These are phyloP conservation scores for Hymenoscyphus albidus DNA, from an alignment of 2,329 filamentous ascomycete species.

Conservation along the genomic window DNA sequence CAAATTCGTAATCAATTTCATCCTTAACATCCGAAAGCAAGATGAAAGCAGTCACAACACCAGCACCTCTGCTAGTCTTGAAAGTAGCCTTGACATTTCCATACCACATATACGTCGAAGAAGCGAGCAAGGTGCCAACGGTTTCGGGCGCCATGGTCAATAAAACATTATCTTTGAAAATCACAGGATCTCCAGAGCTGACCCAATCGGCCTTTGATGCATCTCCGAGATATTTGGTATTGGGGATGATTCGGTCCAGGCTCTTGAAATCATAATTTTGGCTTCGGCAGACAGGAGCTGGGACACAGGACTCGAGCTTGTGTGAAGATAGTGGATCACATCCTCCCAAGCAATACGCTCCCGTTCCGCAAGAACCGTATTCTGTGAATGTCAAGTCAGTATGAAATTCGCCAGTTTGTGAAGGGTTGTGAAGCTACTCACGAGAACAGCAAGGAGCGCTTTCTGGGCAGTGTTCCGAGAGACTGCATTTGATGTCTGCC, in stretches of 20 bases:
- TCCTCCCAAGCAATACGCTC: constrained; percentile 92
- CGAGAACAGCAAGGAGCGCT: constrained; percentile 75
- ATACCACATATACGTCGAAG: constrained; percentile 92
- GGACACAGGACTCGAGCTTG: constrained; percentile 78
- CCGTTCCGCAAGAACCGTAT: constrained; percentile 88
- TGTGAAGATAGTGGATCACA: constrained; percentile 87
- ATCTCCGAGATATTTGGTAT: constrained; percentile 84
- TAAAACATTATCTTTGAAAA: constrained; percentile 66
- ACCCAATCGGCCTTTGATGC: constrained; percentile 81
- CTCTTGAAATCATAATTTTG: constrained; percentile 69
- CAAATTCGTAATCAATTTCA: constrained; percentile 95
- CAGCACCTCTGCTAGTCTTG: constrained; percentile 77
- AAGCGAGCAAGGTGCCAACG: constrained; percentile 81
- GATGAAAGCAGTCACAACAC: constrained; percentile 97
- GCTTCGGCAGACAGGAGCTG: constrained; percentile 76
- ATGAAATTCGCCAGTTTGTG: constrained; percentile 1
- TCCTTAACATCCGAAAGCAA: constrained; percentile 94
- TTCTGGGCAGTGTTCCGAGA: constrained; percentile 62
- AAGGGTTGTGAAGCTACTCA: constrained; percentile 43
- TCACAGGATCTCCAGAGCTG: constrained; percentile 69
- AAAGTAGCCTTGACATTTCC: constrained; percentile 83
- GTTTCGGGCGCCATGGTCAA: constrained; percentile 86
- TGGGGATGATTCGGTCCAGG: constrained; percentile 65
- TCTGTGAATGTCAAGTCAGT: constrained; percentile 47
- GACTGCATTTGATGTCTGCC: constrained; percentile 40